A percentile compares a stretch with the other conserved stretches of the same genome.
Evolutionary conservation across 192 early-diverging fungal species (phyloP).

Genomic region (Gigaspora rosea): DNA sequence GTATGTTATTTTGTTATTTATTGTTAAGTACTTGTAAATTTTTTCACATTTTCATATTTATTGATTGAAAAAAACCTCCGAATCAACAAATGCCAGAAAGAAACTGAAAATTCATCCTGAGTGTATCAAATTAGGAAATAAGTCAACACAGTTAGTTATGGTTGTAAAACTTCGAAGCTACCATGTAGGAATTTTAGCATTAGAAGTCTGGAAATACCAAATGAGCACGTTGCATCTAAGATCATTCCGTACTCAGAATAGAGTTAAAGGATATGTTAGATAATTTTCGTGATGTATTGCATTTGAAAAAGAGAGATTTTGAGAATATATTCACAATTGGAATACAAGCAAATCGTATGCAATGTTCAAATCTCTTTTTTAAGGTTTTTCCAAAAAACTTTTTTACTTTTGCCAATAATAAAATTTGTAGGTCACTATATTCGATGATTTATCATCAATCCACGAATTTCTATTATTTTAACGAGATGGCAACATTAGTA

Average conservation of each 20-base stretch:
- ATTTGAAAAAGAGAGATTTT: conserved; percentile 24
- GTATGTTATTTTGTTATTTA: conserved; percentile 16
- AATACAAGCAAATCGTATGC: conserved; percentile 19
- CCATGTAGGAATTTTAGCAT: conserved; percentile 1
- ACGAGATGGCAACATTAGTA: conserved; percentile 9
- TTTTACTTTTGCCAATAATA: conserved; percentile 19
- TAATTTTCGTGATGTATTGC: conserved; percentile 22
- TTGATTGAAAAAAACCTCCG: conserved; percentile 11
- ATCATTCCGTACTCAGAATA: conserved; percentile 16
- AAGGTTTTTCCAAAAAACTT: neutral
- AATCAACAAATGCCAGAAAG: conserved; percentile 18
- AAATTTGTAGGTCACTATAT: conserved; percentile 18
- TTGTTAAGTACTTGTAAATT: conserved; percentile 9
- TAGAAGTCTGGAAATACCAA: conserved; percentile 10
- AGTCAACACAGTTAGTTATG: neutral
- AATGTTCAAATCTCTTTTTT: conserved; percentile 14
- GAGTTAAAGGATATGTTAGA: conserved; percentile 11
- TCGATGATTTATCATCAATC: conserved; percentile 21
- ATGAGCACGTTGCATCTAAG: conserved; percentile 3
- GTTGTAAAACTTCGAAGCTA: neutral
- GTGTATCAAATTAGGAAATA: neutral
- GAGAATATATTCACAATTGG: conserved; percentile 8
- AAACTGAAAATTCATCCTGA: neutral
- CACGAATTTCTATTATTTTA: conserved; percentile 21
- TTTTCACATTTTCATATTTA: conserved; percentile 2